phyloP scores from a whole-genome alignment of 768 basidiomycete species.

The Suillus alpinus region DNA sequence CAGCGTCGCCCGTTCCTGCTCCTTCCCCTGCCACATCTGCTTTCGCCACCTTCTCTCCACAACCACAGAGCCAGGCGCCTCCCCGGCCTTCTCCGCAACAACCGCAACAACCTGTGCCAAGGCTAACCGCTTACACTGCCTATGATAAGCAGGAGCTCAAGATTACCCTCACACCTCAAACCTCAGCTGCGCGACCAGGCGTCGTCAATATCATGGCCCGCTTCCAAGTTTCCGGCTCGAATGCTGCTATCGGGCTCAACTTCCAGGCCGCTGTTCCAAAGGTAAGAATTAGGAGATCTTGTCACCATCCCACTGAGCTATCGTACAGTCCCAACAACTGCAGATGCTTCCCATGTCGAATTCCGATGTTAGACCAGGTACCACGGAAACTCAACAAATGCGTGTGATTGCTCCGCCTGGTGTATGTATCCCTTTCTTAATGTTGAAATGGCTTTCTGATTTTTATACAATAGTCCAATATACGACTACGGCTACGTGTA shows the following conservation, averaged over 20 bases:
- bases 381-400: constrained; percentile 93
- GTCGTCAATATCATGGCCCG: constrained; percentile 87
- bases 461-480: constrained; percentile 53
- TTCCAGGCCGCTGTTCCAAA: constrained; percentile 99
- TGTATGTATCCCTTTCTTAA: constrained; percentile 44
- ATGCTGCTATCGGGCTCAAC: constrained; percentile 60
- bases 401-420: constrained; percentile 84
- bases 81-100: constrained; percentile 33
- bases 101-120: constrained; percentile 40
- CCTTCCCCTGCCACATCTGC: constrained; percentile 15
- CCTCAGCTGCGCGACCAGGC: constrained; percentile 76
- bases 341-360: constrained; percentile 99
- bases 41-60: constrained; percentile 34
- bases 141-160: constrained; percentile 91
- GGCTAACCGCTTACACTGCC: constrained; percentile 72
- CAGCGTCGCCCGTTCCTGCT: constrained; percentile 23
- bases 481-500: constrained; percentile 85
- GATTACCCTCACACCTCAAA: constrained; percentile 88
- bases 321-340: constrained; percentile 83
- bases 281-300: constrained; percentile 40
- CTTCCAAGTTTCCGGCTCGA: constrained; percentile 68
- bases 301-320: neutral
- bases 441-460: constrained; percentile 8
- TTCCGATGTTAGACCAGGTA: constrained; percentile 70
- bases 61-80: constrained; percentile 36